phyloP scores from a whole-genome alignment of 331 rosid species.

The Quercus tomentella region DNA sequence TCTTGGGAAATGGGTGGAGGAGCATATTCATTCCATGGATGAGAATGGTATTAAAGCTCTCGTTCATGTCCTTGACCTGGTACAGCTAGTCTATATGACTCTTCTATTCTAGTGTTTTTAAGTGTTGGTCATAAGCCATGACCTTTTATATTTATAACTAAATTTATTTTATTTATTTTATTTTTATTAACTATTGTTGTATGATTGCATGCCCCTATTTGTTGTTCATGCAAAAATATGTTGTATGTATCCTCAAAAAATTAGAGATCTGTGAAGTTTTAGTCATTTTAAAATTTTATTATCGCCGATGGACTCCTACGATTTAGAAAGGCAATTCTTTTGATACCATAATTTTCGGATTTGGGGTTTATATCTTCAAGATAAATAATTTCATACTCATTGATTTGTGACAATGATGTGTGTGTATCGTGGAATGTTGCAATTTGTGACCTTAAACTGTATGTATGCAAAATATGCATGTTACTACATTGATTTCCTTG shows the following conservation, averaged over 20 bases:
- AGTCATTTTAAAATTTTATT: neutral
- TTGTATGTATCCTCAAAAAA: neutral
- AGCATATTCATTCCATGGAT: slow-evolving; percentile 66
- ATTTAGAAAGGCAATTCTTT: neutral
- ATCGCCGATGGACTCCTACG: neutral
- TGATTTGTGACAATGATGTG: neutral
- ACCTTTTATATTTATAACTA: neutral
- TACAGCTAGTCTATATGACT: neutral
- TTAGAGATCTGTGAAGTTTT: neutral
- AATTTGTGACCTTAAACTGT: neutral
- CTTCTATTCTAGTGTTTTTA: neutral
- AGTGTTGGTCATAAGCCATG: neutral
- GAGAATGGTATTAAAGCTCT: slow-evolving; percentile 60
- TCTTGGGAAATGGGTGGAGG: slow-evolving; percentile 92
- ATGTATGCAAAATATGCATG: neutral
- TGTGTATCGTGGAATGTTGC: neutral
- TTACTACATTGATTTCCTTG: neutral
- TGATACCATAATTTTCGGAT: no score
- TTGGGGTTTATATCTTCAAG: no score
- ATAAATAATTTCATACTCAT: neutral
- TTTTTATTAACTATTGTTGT: neutral
- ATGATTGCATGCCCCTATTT: neutral
- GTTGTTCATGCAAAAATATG: neutral
- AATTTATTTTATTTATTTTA: neutral
- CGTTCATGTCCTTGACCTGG: slow-evolving; percentile 63